Conservation (phyloP, 129 eudicot genomes). For the Artemisia argyi region DNA sequence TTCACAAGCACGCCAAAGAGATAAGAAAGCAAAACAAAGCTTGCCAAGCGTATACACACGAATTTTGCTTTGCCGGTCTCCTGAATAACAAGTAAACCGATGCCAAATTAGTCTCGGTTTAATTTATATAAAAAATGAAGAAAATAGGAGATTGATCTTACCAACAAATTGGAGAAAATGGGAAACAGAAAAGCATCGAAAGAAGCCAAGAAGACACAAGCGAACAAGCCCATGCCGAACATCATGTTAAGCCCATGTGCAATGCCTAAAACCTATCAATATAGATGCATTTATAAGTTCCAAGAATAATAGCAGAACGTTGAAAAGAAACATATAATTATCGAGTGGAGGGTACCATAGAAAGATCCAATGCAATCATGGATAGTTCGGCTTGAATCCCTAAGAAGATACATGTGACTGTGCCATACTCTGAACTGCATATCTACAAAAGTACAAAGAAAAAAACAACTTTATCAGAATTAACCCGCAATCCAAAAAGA, state of each 20-base stretch:
- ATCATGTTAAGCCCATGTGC: conserved; percentile 83
- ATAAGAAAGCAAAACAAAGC: conserved; percentile 47
- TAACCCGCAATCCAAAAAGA: background rate
- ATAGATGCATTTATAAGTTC: conserved; percentile 10
- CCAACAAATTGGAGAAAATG: conserved; percentile 60
- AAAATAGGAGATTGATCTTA: conserved; percentile 29
- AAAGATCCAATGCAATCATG: conserved; percentile 73
- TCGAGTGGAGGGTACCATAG: conserved; percentile 52
- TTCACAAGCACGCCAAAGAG: conserved; percentile 55
- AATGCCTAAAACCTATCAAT: conserved; percentile 70
- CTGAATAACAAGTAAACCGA: conserved; percentile 38
- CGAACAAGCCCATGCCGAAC: conserved; percentile 69
- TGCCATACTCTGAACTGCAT: conserved; percentile 76
- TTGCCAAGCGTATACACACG: conserved; percentile 50
- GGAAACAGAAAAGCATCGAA: conserved; percentile 76
- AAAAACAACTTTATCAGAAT: conserved; percentile 7
- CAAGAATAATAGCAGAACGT: background rate
- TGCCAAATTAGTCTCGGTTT: background rate
- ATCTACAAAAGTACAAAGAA: conserved; percentile 51
- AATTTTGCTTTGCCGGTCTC: conserved; percentile 56
- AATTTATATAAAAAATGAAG: background rate
- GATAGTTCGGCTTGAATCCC: conserved; percentile 86
- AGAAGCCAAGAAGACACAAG: conserved; percentile 71
- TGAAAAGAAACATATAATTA: conserved; percentile 8
- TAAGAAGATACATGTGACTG: conserved; percentile 56